Evolutionary conservation across 2,329 filamentous ascomycete genomes (phyloP), one percentile per base, ranked within the genome.

Genomic region (Sporothrix humicola): DNA sequence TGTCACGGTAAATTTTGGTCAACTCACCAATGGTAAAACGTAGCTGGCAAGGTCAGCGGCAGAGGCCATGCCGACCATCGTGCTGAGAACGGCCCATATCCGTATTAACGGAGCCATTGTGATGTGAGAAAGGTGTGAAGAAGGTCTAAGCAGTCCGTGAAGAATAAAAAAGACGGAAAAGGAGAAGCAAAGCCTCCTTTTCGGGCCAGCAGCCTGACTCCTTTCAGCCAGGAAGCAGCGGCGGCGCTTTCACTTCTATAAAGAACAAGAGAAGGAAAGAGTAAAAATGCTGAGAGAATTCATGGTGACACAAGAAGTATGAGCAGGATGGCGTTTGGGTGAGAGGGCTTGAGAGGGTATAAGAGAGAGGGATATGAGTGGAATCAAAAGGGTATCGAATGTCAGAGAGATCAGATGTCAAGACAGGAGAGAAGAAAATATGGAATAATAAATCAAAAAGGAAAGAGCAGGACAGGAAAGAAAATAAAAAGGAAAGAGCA

Each of bases 31-130:
- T n/a, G 82, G 82, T 46, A 81, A 76, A 3, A 81, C 82, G 78
- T 82, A 82, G 61, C 74, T 75, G 31, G 81, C 76, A 42, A 82
- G 73, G 69, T 81, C 80, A 6, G 58, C 75, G 5, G 74, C 52
- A 1, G 13, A 12, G 50, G 42, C 73, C 10, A 63, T 20, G 48
- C 48, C 70, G 2, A 50, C 50, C 68, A 75, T n/a, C n/a, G 46
- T 17, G 26, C 54, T 59, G 12, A 73, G 37, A 13, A 72, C 46
- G 13, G 56, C 15, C 46, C 68, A 15, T 2, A 68, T 17, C 42
- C n/a, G 23, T 13, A 71, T 15, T 37, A 26, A 20, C 9, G 46
- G 26, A n/a, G n/a, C 7, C 58, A 72, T 65, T 7, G 23, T 17
- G 37, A 58, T 44, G 26, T 13, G 10, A 10, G 37, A 17, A 17